Base-by-base conservation (phyloP, 768 basidiomycete species). In the Termitomyces sp. region DNA sequence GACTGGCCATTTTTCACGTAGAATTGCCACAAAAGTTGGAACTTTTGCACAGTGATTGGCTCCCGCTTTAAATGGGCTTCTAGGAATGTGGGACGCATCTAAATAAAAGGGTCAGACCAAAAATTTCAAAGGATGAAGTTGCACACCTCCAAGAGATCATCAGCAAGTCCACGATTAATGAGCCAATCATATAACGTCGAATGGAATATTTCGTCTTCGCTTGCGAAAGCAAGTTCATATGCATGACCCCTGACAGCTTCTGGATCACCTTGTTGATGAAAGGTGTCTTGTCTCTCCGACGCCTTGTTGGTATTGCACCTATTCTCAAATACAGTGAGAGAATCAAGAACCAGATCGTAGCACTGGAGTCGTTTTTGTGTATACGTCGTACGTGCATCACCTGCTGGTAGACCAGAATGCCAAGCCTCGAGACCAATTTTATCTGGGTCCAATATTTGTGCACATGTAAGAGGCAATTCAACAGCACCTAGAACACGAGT, bases 111-210 rank as follows among this genome's bases (percentile, higher is more conserved):
- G 43, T 65, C 54, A 65, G 50, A 50, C 49, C 53, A 42, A 30
- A 12, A 54, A 8, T 43, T 44, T 21, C 3, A 40, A 57, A n/a
- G 30, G 41, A 41, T 50, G 19, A 49, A 17, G n/a, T 38, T 26
- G 63, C 83, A 43, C 58, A 94, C 96, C 79, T 95, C 94, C 40
- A 98, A 76, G 17, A 99, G 74, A 65, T 94, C 90, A 66, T 98
- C 93, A 23, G 91, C 88, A 62, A 92, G 75, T 5, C 86, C 83
- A 33, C 84, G 83, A 30, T 75, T 74, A 44, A 97, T 89, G 49
- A 95, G 75, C 97, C 97, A 98, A 63, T 97, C 93, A 66, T 99
- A 99, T 57, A 99, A 69, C 17, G 85, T 86, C 33, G 89, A 93
- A 71, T 98, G 94, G 73, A 98, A 98, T 74, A 95, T 83, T 63